Evolutionary conservation across 2,329 filamentous ascomycete genomes (phyloP).

Genomic region (Canariomyces notabilis): DNA sequence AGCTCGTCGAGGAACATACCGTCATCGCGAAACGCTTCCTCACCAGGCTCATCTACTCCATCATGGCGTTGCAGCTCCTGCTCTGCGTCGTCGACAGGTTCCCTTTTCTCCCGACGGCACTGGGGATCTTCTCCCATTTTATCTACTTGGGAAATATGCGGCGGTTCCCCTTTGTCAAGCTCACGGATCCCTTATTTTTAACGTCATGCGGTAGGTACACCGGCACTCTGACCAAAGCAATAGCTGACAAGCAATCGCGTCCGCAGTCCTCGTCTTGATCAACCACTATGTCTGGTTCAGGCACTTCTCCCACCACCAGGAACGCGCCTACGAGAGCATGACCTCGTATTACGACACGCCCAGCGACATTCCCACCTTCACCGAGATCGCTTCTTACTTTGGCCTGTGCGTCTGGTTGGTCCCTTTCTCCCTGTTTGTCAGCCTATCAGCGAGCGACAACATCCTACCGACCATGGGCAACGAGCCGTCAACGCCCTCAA

Average conservation of each 20-base stretch:
- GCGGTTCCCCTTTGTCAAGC: slow-evolving; percentile 69
- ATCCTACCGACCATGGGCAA: slow-evolving; percentile 88
- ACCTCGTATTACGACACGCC: slow-evolving; percentile 58
- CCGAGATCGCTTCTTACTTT: slow-evolving; percentile 93
- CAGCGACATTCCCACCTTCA: slow-evolving; percentile 70
- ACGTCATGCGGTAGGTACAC: slow-evolving; percentile 65
- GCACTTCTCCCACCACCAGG: slow-evolving; percentile 70
- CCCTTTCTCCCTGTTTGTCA: slow-evolving; percentile 92
- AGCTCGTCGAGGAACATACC: slow-evolving; percentile 96
- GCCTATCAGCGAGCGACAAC: slow-evolving; percentile 88
- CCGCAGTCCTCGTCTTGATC: slow-evolving; percentile 68
- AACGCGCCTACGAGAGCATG: slow-evolving; percentile 51
- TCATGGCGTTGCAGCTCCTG: slow-evolving; percentile 68
- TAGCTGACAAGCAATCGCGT: not conserved
- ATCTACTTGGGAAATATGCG: slow-evolving; percentile 85
- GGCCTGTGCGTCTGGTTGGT: slow-evolving; percentile 95
- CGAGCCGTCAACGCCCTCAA: slow-evolving; percentile 47
- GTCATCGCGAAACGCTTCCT: slow-evolving; percentile 87
- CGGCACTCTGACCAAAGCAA: not conserved
- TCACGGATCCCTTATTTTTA: slow-evolving; percentile 83
- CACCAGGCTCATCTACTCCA: slow-evolving; percentile 74
- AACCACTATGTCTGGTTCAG: slow-evolving; percentile 97
- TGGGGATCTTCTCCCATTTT: slow-evolving; percentile 75
- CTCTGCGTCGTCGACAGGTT: slow-evolving; percentile 82
- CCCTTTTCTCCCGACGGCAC: slow-evolving; percentile 64